A percentile compares a stretch with the other conserved stretches of the same genome.
phyloP scores from a whole-genome alignment of 2,329 filamentous ascomycete genomes.

The Diaporthe ilicicola region DNA sequence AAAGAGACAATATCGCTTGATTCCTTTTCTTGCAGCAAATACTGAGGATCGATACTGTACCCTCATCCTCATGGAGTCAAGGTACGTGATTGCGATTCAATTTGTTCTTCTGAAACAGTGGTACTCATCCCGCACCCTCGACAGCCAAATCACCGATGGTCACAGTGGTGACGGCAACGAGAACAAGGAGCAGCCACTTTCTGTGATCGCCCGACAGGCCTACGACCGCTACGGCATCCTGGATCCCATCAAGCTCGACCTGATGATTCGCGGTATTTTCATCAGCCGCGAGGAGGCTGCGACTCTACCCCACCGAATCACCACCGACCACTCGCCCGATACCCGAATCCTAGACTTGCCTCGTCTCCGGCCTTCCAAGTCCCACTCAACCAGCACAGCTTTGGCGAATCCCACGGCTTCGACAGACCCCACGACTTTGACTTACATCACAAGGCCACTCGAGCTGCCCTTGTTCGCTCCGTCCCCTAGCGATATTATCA shows the following conservation, averaged over 20 bases:
- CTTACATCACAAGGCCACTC: too few species aligned
- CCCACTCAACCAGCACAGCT: background rate
- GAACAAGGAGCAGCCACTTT: background rate
- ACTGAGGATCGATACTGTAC: background rate
- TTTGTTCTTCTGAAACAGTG: accelerated
- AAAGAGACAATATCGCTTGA: too few species aligned
- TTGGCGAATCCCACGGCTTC: background rate
- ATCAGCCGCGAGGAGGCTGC: constrained; percentile 4
- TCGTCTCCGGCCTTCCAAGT: background rate
- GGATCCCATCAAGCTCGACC: constrained; percentile 3
- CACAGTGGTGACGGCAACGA: background rate
- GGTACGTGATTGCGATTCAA: background rate
- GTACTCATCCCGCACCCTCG: background rate
- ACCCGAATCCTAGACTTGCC: accelerated
- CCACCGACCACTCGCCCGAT: background rate
- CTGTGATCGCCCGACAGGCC: background rate
- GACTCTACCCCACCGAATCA: background rate
- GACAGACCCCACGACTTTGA: background rate
- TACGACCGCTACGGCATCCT: constrained; percentile 17
- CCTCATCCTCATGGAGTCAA: background rate
- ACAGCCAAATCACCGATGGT: background rate
- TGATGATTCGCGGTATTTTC: constrained; percentile 2
- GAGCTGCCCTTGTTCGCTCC: background rate
- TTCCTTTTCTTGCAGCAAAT: background rate
- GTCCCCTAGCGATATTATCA: background rate